Evolutionary conservation across 495 filamentous ascomycete species (phyloP).

Genomic region (Tuber aestivum): DNA sequence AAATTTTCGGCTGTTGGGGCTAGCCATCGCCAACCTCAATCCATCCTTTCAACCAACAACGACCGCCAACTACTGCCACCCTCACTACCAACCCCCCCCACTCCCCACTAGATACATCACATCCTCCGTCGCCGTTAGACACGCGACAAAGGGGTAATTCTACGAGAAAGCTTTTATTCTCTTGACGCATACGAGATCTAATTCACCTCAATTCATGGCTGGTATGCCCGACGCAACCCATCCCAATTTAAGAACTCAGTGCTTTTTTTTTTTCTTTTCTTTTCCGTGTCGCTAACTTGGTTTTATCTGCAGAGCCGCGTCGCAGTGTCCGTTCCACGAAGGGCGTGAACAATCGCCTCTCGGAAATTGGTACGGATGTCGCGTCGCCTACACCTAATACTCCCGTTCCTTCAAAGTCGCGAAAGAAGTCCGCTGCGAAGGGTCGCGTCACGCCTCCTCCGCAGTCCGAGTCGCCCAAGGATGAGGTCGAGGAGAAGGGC

Average conservation of each 20-base stretch:
- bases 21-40: constrained; percentile 37
- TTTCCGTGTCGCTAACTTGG: constrained; percentile 24
- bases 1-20: constrained; percentile 36
- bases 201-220: constrained; percentile 24
- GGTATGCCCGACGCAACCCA: constrained; percentile 27
- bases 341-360: constrained; percentile 82
- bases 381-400: constrained; percentile 52
- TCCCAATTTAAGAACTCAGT: constrained; percentile 9
- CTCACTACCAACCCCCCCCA: background rate
- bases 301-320: constrained; percentile 59
- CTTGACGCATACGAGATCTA: constrained; percentile 13
- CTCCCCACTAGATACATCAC: constrained; percentile 3
- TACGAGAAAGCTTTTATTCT: constrained; percentile 16
- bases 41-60: constrained; percentile 28
- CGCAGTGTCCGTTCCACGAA: constrained; percentile 93
- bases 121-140: background rate
- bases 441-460: constrained; percentile 46
- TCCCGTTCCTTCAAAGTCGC: constrained; percentile 52
- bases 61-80: constrained; percentile 8
- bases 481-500: constrained; percentile 58
- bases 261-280: constrained; percentile 8
- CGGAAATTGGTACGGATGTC: constrained; percentile 60
- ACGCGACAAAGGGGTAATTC: background rate
- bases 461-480: constrained; percentile 45
- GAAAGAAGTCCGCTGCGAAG: constrained; percentile 47